Percentiles rank a stretch among this genome's conserved stretches.
phyloP scores from a whole-genome alignment of 495 filamentous ascomycete genomes.

The Delitschia confertaspora region DNA sequence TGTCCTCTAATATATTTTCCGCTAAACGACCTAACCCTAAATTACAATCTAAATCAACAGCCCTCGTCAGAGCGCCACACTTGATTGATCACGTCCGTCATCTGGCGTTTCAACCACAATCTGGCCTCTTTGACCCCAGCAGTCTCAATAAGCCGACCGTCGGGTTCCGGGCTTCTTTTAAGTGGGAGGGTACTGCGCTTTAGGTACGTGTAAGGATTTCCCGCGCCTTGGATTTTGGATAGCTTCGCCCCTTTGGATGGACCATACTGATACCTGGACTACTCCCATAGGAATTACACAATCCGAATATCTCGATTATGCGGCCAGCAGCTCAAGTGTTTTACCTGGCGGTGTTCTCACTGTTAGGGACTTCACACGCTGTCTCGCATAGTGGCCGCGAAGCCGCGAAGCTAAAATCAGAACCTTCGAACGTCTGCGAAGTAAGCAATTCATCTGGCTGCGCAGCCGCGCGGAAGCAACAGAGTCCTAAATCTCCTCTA shows the following conservation, averaged over 20 bases:
- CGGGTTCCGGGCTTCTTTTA: slow-evolving; percentile 3
- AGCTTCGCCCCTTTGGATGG: not conserved
- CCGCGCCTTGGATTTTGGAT: slow-evolving; percentile 3
- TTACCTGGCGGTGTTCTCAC: slow-evolving; percentile 67
- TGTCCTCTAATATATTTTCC: slow-evolving; percentile 16
- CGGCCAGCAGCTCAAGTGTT: slow-evolving; percentile 59
- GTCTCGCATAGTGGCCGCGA: too few relatives aligned
- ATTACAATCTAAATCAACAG: slow-evolving; percentile 10
- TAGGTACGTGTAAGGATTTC: slow-evolving; percentile 19
- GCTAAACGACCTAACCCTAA: slow-evolving; percentile 3
- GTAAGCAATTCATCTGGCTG: slow-evolving; percentile 42
- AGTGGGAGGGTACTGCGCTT: not conserved
- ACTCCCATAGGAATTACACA: slow-evolving; percentile 1
- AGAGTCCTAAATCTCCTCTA: slow-evolving; percentile 20
- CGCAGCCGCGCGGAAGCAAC: slow-evolving; percentile 5
- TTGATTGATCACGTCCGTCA: not conserved
- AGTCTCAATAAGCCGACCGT: slow-evolving; percentile 3
- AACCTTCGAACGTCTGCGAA: slow-evolving; percentile 52
- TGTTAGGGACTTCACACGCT: slow-evolving; percentile 44
- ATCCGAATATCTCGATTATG: slow-evolving; percentile 46
- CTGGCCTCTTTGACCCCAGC: slow-evolving; percentile 18
- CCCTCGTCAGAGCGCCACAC: slow-evolving; percentile 5
- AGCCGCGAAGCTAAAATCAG: slow-evolving; percentile 31
- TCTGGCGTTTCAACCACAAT: slow-evolving; percentile 19
- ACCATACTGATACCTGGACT: slow-evolving; percentile 15